These are phyloP conservation scores for Pyricularia sp. DNA, from an alignment of 2,329 filamentous ascomycete genomes.

Conservation along the genomic window DNA sequence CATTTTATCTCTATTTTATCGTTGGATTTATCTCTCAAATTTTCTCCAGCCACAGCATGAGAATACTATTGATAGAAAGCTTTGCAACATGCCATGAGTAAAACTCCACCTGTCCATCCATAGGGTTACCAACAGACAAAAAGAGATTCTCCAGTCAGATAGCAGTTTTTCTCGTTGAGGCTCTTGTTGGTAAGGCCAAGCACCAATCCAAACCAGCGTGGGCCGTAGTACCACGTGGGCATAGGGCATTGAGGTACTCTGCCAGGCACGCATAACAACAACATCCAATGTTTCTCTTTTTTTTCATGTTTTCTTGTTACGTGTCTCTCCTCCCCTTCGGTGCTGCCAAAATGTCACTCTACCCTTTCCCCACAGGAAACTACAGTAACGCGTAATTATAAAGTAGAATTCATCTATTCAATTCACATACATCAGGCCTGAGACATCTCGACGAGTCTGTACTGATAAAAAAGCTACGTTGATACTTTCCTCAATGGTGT, in stretches of 20 bases:
- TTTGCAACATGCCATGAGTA: too few relatives aligned
- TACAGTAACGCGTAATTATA: too few relatives aligned
- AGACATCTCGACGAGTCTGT: too few relatives aligned
- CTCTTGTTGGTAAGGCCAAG: not conserved
- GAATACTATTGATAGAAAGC: too few relatives aligned
- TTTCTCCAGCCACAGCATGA: not conserved
- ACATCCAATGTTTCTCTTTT: not conserved
- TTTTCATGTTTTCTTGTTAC: too few relatives aligned
- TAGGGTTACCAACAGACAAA: too few relatives aligned
- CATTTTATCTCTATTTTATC: not conserved
- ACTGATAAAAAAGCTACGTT: not conserved
- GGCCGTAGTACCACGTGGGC: not conserved
- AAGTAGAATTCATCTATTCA: too few relatives aligned
- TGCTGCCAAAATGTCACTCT: not conserved
- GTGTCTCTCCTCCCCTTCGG: too few relatives aligned
- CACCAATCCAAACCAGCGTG: not conserved
- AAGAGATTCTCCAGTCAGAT: not conserved
- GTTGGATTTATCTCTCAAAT: not conserved
- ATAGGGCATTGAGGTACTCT: not conserved
- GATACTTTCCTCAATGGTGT: not conserved
- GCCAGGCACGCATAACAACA: not conserved
- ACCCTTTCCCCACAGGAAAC: not conserved
- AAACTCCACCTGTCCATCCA: not conserved
- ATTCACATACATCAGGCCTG: too few relatives aligned
- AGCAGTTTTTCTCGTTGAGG: not conserved